Evolutionary conservation across 1,284 basidiomycete species (phyloP), one percentile per base, ranked within the genome.

Genomic region (Sphaerobolus stellatus): DNA sequence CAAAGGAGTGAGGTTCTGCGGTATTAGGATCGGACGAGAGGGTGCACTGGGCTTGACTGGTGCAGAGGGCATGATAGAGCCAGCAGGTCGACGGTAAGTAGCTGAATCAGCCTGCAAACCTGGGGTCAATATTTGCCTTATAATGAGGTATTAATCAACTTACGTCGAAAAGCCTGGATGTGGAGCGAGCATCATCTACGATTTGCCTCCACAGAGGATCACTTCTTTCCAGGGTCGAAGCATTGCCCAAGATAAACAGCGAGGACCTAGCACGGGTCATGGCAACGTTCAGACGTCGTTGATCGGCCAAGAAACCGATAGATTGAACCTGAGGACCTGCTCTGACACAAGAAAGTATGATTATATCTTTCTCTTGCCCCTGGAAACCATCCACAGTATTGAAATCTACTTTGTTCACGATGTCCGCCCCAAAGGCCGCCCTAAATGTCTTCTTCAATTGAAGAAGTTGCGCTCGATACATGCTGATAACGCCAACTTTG

Each of bases 341-440:
- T 63, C 95, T 84, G 20, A 98, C 95, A 68, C 92, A 95, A 2
- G 94, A 97, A 18, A 98, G 77, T 58, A 98, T 97, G 68, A 98
- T 95, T 50, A 98, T 84, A 62, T 95, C 92, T 69, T 98, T 98
- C 68, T 98, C 95, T 74, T 98, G 95, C 48, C 95, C 95, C 71
- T 98, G 95, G 66, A 98, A 98, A 8, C 94, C 95, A 72, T 98
- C 94, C 36, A 99, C 97, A 0, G 97, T 99, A 68, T 97, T 93
- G 75, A 99, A 98, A 63, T 97, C 91, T 41, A 99, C 84, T 29
- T 80, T 83, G 24, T 80, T 78, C 3, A 86, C 62, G 25, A 97
- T 87, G 22, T 86, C 81, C 24, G 73, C 67, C 0, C 94, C 94
- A 66, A 92, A 98, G 9, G 80, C 78, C 54, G 78, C 70, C 52